Evolutionary conservation across 139 green algal genomes (phyloP).

Genomic region (Pleodorina starrii): DNA sequence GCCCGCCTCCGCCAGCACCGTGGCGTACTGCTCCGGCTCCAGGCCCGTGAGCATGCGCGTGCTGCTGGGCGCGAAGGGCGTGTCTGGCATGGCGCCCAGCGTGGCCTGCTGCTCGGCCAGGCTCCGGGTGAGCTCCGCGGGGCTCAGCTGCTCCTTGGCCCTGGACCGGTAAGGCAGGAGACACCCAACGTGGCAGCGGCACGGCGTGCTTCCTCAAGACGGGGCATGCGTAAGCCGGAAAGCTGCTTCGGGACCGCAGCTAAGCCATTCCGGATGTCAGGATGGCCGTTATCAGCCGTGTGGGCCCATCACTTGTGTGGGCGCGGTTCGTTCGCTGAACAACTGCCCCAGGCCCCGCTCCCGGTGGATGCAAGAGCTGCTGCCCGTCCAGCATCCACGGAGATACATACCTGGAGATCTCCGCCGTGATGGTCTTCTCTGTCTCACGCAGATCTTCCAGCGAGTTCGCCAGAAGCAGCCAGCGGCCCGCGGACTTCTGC

Average conservation of each 20-base stretch:
- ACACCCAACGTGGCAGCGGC: no score
- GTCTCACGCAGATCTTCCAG: conserved; percentile 39
- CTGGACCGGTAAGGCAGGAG: no score
- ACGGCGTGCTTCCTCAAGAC: no score
- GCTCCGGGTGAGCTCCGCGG: neutral
- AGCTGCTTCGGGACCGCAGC: no score
- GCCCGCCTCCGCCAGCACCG: neutral
- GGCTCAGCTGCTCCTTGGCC: conserved; percentile 40
- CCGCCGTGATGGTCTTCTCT: neutral
- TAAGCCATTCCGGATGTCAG: no score
- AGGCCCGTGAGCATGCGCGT: conserved; percentile 38
- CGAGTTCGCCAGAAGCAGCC: conserved; percentile 24
- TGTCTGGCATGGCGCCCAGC: conserved; percentile 29
- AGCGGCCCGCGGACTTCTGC: neutral
- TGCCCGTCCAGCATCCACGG: no score
- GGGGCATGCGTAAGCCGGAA: no score
- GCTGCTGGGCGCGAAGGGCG: conserved; percentile 14
- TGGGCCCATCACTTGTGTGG: no score
- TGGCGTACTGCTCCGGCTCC: conserved; percentile 11
- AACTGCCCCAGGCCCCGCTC: no score
- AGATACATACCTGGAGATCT: conserved; percentile 11
- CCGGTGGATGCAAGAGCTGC: no score
- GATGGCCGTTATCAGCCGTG: no score
- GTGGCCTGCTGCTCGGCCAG: conserved; percentile 21
- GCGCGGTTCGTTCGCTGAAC: no score